Conservation (phyloP, 2,329 filamentous ascomycete species). For the Exophiala sp. region DNA sequence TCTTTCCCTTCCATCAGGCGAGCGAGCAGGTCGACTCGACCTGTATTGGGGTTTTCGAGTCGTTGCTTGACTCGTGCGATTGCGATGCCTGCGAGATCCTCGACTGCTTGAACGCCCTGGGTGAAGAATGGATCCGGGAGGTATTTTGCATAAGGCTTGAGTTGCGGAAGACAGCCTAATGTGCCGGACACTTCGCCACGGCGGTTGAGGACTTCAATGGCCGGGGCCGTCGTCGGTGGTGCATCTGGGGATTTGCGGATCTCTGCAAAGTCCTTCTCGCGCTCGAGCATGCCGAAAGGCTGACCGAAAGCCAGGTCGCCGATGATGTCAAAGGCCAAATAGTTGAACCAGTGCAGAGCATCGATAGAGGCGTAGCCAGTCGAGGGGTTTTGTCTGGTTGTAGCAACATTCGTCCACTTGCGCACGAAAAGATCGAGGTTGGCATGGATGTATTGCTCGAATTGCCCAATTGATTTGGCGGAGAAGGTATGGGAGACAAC, state of each 20-base stretch:
- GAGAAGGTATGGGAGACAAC: conserved; percentile 82
- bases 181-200: conserved; percentile 79
- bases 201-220: conserved; percentile 82
- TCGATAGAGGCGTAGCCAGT: conserved; percentile 60
- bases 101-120: conserved; percentile 65
- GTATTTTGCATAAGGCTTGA: conserved; percentile 75
- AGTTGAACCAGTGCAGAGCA: conserved; percentile 75
- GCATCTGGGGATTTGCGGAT: conserved; percentile 57
- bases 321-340: conserved; percentile 56
- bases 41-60: conserved; percentile 54
- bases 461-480: conserved; percentile 71
- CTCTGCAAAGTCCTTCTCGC: conserved; percentile 70
- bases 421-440: conserved; percentile 69
- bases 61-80: conserved; percentile 72
- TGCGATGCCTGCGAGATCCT: conserved; percentile 80
- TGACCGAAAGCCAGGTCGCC: conserved; percentile 63
- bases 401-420: conserved; percentile 63
- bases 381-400: conserved; percentile 38
- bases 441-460: conserved; percentile 79
- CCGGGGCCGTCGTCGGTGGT: conserved; percentile 63
- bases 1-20: conserved; percentile 82
- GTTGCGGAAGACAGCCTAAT: conserved; percentile 64
- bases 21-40: conserved; percentile 72
- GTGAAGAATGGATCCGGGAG: conserved; percentile 77
- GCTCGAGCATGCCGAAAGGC: conserved; percentile 75